Conservation (phyloP, 352 stramenopile genomes). For the Phytophthora fragariae region DNA sequence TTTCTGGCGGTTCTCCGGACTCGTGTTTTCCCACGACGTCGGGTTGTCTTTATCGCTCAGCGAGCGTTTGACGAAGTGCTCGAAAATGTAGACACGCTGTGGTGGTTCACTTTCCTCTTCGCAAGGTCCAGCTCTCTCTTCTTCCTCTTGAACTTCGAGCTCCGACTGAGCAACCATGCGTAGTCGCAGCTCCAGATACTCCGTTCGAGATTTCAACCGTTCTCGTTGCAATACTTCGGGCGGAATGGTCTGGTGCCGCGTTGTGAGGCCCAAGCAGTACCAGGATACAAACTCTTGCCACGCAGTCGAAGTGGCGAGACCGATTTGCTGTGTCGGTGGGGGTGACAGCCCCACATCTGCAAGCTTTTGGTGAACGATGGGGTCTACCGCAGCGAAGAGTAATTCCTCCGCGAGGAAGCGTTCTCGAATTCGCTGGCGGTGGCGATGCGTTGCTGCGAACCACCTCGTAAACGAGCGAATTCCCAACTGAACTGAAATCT, state of each 20-base stretch:
- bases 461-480: conserved; percentile 66
- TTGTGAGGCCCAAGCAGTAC: conserved; percentile 55
- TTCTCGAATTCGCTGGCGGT: conserved; percentile 58
- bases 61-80: conserved; percentile 44
- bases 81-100: conserved; percentile 60
- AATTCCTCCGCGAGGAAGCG: conserved; percentile 70
- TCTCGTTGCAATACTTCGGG: conserved; percentile 35
- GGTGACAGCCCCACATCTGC: conserved; percentile 38
- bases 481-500: conserved; percentile 53
- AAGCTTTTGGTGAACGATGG: conserved; percentile 48
- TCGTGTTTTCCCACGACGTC: conserved; percentile 55
- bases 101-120: conserved; percentile 18
- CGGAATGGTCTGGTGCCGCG: conserved; percentile 32
- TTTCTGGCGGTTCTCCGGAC: conserved; percentile 44
- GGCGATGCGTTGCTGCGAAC: conserved; percentile 54
- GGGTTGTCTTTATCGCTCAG: conserved; percentile 39
- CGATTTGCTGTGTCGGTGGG: conserved; percentile 36
- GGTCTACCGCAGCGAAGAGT: conserved; percentile 55
- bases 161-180: conserved; percentile 37
- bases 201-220: conserved; percentile 43
- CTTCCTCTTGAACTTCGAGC: conserved; percentile 39
- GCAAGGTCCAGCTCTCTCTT: conserved; percentile 31
- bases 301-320: conserved; percentile 22
- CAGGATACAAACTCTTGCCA: conserved; percentile 65
- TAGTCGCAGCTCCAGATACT: conserved; percentile 51